phyloP scores from a whole-genome alignment of 805 yeast genomes.

The Metschnikowia henanensis region DNA sequence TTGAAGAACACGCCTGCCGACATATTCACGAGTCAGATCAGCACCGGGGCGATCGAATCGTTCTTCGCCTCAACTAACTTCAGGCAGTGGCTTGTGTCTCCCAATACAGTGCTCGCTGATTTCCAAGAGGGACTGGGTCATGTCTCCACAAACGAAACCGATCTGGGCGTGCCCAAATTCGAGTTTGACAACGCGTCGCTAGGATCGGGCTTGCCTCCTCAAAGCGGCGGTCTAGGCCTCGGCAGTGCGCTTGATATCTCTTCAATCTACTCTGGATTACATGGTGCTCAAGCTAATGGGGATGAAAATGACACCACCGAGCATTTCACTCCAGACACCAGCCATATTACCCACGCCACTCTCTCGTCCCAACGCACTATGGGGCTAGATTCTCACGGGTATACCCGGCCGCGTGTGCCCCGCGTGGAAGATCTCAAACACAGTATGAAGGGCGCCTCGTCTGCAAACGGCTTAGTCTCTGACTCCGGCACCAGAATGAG shows the following conservation, averaged over 20 bases:
- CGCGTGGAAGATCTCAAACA: conserved; percentile 18
- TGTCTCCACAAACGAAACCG: not conserved
- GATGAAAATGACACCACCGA: conserved; percentile 2
- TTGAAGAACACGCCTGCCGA: not conserved
- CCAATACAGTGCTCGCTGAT: conserved; percentile 22
- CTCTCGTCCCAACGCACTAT: conserved; percentile 1
- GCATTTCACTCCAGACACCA: conserved; percentile 12
- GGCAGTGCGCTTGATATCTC: conserved; percentile 43
- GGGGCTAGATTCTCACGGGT: not conserved
- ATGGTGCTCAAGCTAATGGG: conserved; percentile 11
- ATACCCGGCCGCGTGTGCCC: conserved; percentile 11
- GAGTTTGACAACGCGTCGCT: conserved; percentile 4
- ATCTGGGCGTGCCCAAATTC: not conserved
- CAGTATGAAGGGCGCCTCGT: conserved; percentile 11
- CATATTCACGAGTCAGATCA: conserved; percentile 10
- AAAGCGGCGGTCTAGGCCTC: conserved; percentile 27
- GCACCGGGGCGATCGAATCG: conserved; percentile 23
- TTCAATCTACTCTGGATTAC: conserved; percentile 39
- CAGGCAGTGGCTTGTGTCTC: conserved; percentile 33
- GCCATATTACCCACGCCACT: conserved; percentile 15
- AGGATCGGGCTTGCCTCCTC: not conserved
- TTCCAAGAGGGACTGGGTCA: conserved; percentile 6
- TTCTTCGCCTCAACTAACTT: conserved; percentile 29
- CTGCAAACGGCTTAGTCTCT: conserved; percentile 3
- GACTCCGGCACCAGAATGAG: conserved; percentile 2